Percentiles rank a stretch among this genome's conserved stretches.
These are phyloP conservation scores for Aspergillus hiratsukae DNA, from an alignment of 2,329 filamentous ascomycete genomes.

Conservation along the genomic window DNA sequence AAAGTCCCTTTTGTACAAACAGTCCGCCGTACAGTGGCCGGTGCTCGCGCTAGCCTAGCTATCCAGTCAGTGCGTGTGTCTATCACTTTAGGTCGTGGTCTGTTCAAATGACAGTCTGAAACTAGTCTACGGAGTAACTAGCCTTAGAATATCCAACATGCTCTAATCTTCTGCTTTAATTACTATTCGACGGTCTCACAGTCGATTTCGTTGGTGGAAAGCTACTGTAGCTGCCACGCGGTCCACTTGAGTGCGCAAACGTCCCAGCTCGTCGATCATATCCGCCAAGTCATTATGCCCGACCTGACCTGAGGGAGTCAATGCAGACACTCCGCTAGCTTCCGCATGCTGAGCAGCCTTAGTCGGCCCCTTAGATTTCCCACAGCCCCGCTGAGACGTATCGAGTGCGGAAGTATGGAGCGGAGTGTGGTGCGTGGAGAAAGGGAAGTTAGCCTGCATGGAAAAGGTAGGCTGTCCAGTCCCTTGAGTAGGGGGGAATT, in stretches of 20 bases:
- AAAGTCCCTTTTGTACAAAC: too few relatives aligned
- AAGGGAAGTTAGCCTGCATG: slow-evolving; percentile 14
- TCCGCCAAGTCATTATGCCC: slow-evolving; percentile 25
- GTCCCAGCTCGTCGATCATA: slow-evolving; percentile 34
- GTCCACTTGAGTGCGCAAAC: slow-evolving; percentile 33
- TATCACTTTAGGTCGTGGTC: slow-evolving; percentile 7
- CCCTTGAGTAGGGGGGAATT: slow-evolving; percentile 17
- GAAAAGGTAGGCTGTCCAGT: slow-evolving; percentile 15
- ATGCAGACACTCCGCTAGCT: slow-evolving; percentile 22
- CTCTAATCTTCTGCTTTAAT: not conserved
- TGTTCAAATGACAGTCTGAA: not conserved
- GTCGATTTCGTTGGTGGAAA: slow-evolving; percentile 17
- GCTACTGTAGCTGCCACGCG: slow-evolving; percentile 26
- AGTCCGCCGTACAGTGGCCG: too few relatives aligned
- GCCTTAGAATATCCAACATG: not conserved
- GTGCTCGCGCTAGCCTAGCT: slow-evolving; percentile 11
- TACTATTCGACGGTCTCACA: slow-evolving; percentile 2
- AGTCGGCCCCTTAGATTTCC: slow-evolving; percentile 15
- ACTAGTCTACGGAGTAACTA: not conserved
- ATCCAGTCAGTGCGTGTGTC: slow-evolving; percentile 13
- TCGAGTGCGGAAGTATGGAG: slow-evolving; percentile 20
- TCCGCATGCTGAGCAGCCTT: slow-evolving; percentile 21
- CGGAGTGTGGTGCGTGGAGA: slow-evolving; percentile 23
- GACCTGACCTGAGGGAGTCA: slow-evolving; percentile 12
- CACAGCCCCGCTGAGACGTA: slow-evolving; percentile 17